Evolutionary conservation across 345 rosid genomes (phyloP).

Genomic region (Mangifera indica): DNA sequence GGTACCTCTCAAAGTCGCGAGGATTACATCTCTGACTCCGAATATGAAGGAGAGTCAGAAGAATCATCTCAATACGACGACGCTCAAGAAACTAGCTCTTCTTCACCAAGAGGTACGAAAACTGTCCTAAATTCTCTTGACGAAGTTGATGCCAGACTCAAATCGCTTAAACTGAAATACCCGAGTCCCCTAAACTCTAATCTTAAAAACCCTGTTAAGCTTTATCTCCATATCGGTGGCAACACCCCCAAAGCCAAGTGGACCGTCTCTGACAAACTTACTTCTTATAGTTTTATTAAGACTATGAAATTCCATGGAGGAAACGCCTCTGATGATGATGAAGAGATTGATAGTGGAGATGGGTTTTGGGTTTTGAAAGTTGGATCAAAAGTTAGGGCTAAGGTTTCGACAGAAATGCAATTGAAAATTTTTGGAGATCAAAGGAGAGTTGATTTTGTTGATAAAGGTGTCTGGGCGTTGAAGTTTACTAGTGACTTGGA

Average conservation of each 20-base stretch:
- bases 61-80: conserved; percentile 38
- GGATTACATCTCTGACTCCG: conserved; percentile 54
- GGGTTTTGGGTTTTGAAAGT: conserved; percentile 67
- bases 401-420: conserved; percentile 76
- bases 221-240: conserved; percentile 79
- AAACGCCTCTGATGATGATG: conserved; percentile 34
- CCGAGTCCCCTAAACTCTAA: conserved; percentile 26
- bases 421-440: conserved; percentile 87
- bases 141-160: conserved; percentile 60
- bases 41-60: conserved; percentile 29
- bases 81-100: conserved; percentile 31
- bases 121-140: conserved; percentile 30
- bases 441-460: conserved; percentile 74
- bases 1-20: conserved; percentile 74
- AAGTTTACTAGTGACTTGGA: conserved; percentile 64
- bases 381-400: conserved; percentile 61
- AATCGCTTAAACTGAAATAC: conserved; percentile 61
- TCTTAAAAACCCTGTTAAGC: conserved; percentile 63
- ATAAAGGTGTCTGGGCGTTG: conserved; percentile 86
- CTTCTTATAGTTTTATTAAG: conserved; percentile 54
- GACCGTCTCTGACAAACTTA: conserved; percentile 56
- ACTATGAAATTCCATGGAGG: conserved; percentile 28
- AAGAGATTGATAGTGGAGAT: conserved; percentile 33
- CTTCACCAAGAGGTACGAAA: conserved; percentile 22
- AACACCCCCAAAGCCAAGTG: conserved; percentile 87